Conservation (phyloP, 352 stramenopile genomes). For the Paralagenidium karlingii region DNA sequence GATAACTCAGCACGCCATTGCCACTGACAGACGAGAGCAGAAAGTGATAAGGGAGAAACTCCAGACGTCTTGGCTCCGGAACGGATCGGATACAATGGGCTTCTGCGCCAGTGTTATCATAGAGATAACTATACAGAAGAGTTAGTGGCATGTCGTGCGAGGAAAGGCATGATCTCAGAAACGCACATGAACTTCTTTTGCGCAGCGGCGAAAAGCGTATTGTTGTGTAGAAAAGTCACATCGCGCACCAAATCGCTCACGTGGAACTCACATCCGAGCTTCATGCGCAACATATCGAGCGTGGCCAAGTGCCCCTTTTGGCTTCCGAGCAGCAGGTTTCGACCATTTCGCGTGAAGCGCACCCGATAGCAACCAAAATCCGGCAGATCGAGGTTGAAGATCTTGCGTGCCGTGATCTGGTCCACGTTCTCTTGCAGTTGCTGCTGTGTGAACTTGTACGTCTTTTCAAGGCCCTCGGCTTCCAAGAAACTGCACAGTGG, state of each 20-base stretch:
- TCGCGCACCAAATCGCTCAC: conserved; percentile 91
- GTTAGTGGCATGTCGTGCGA: background rate
- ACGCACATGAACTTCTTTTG: conserved; percentile 96
- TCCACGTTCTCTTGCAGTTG: conserved; percentile 83
- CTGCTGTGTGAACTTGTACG: conserved; percentile 91
- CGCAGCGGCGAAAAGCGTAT: conserved; percentile 93
- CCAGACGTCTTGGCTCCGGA: conserved; percentile 83
- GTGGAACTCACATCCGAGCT: conserved; percentile 89
- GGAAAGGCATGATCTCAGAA: background rate
- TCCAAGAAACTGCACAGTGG: conserved; percentile 50
- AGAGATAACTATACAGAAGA: conserved; percentile 76
- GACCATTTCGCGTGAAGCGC: conserved; percentile 92
- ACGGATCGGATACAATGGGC: conserved; percentile 93
- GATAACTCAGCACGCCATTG: conserved; percentile 87
- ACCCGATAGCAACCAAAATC: conserved; percentile 91
- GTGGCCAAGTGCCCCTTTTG: conserved; percentile 91
- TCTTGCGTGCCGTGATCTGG: conserved; percentile 90
- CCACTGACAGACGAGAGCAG: conserved; percentile 93
- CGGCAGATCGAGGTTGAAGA: conserved; percentile 90
- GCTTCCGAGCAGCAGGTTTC: conserved; percentile 90
- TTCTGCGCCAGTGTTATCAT: conserved; percentile 95
- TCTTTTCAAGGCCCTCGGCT: conserved; percentile 94
- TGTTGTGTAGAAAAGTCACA: conserved; percentile 96
- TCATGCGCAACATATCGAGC: conserved; percentile 89
- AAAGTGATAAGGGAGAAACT: conserved; percentile 99